A percentile compares a stretch with the other conserved stretches of the same genome.
Conservation (phyloP, 805 yeast genomes). For the Saccharomycopsis sp. region DNA sequence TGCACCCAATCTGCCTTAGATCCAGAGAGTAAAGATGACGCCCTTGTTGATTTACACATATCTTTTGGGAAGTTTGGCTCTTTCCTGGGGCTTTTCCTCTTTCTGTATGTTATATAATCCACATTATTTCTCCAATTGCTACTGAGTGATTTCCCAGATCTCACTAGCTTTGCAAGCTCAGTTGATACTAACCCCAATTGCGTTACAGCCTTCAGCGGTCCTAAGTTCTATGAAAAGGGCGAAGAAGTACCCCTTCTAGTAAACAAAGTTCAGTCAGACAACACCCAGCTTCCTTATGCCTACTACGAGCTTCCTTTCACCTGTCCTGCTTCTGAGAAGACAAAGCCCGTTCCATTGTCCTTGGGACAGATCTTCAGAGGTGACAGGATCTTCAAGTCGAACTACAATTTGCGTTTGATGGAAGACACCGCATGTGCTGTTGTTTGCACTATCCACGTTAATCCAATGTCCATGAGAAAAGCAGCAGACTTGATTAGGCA, state of each 20-base stretch:
- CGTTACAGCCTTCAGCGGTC: too few species aligned
- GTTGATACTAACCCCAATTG: too few species aligned
- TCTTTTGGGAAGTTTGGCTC: too few species aligned
- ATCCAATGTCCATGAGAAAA: slow-evolving; percentile 39
- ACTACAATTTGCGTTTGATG: slow-evolving; percentile 54
- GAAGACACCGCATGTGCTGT: slow-evolving; percentile 57
- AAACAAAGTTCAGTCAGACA: slow-evolving; percentile 70
- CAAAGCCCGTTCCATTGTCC: slow-evolving; percentile 58
- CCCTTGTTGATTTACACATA: too few species aligned
- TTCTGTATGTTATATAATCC: too few species aligned
- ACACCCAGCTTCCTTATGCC: slow-evolving; percentile 67
- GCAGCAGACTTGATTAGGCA: slow-evolving; percentile 55
- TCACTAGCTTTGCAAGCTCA: too few species aligned
- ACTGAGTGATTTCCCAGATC: too few species aligned
- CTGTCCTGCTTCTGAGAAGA: slow-evolving; percentile 52
- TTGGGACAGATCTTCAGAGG: slow-evolving; percentile 74
- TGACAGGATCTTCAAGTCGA: slow-evolving; percentile 70
- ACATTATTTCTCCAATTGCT: too few species aligned
- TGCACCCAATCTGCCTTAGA: too few species aligned
- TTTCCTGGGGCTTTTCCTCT: too few species aligned
- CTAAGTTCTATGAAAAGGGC: not conserved
- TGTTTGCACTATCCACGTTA: slow-evolving; percentile 58
- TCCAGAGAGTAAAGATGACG: too few species aligned
- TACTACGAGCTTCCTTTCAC: slow-evolving; percentile 74
- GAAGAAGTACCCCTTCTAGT: slow-evolving; percentile 37